Percentiles rank a stretch among this genome's conserved stretches.
Conservation (phyloP, 345 rosid genomes). For the Boechera divaricarpa region DNA sequence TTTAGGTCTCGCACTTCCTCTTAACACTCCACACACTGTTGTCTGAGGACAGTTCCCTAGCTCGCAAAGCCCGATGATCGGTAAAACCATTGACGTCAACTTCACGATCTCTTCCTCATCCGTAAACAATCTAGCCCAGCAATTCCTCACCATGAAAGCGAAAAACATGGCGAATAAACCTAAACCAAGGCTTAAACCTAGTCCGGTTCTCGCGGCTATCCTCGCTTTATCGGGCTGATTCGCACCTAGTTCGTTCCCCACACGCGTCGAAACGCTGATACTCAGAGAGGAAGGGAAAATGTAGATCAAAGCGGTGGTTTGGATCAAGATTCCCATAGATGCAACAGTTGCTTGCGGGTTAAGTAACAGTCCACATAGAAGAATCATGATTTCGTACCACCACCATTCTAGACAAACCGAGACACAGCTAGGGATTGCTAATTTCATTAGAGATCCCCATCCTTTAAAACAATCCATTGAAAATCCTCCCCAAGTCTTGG, state of each 20-base stretch:
- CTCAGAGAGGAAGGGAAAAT: conserved; percentile 89
- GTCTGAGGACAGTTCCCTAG: conserved; percentile 95
- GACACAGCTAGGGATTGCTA: conserved; percentile 85
- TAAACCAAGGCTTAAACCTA: conserved; percentile 57
- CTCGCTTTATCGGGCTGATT: conserved; percentile 64
- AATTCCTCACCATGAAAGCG: conserved; percentile 57
- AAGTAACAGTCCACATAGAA: conserved; percentile 69
- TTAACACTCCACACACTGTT: conserved; percentile 75
- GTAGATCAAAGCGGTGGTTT: conserved; percentile 80
- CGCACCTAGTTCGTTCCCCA: conserved; percentile 82
- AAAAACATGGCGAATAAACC: conserved; percentile 65
- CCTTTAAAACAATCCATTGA: conserved; percentile 62
- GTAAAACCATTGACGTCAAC: conserved; percentile 71
- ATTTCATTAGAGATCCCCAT: conserved; percentile 58
- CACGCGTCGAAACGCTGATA: conserved; percentile 76
- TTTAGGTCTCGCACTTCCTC: conserved; percentile 88
- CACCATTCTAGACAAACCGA: conserved; percentile 98
- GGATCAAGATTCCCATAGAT: conserved; percentile 90
- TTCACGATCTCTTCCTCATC: conserved; percentile 62
- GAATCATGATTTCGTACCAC: conserved; percentile 96
- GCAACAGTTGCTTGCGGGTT: conserved; percentile 84
- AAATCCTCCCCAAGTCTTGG: conserved; percentile 70
- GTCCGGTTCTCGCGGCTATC: conserved; percentile 63
- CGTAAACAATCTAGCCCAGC: conserved; percentile 82
- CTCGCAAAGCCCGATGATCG: conserved; percentile 84